Conservation (phyloP, 768 basidiomycete species). For the Harrya chromipes region DNA sequence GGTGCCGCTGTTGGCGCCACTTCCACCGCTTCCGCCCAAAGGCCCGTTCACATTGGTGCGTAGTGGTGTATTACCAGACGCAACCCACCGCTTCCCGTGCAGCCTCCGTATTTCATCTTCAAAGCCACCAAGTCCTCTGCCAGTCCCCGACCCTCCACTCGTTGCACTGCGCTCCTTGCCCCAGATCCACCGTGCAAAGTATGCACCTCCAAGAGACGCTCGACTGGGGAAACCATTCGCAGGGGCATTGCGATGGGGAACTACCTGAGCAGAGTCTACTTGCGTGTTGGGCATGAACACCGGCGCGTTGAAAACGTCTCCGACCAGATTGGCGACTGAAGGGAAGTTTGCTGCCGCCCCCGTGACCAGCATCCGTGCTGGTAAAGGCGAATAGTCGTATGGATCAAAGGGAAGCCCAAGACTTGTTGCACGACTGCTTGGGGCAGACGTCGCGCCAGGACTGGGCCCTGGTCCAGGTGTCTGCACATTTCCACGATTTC, state of each 20-base stretch:
- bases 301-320: constrained; percentile 80
- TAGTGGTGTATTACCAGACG: constrained; percentile 54
- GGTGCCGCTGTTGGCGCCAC: constrained; percentile 59
- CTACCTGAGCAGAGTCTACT: constrained; percentile 71
- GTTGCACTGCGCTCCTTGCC: constrained; percentile 50
- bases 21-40: constrained; percentile 34
- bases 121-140: constrained; percentile 52
- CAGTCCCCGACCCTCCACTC: constrained; percentile 29
- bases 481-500: constrained; percentile 33
- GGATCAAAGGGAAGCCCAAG: constrained; percentile 76
- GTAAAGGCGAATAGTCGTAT: constrained; percentile 66
- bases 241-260: constrained; percentile 70
- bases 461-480: constrained; percentile 27
- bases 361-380: constrained; percentile 62
- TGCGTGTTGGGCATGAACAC: constrained; percentile 74
- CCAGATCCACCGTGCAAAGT: constrained; percentile 86
- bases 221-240: constrained; percentile 66
- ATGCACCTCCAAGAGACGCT: constrained; percentile 70
- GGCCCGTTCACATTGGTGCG: constrained; percentile 58
- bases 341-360: constrained; percentile 87
- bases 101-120: constrained; percentile 78
- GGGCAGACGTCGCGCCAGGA: constrained; percentile 16
- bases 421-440: constrained; percentile 32
- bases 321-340: constrained; percentile 71
- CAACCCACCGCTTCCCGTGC: constrained; percentile 71